Base-by-base conservation (phyloP, 257 asterid genomes). In the Solanum bulbocastanum region DNA sequence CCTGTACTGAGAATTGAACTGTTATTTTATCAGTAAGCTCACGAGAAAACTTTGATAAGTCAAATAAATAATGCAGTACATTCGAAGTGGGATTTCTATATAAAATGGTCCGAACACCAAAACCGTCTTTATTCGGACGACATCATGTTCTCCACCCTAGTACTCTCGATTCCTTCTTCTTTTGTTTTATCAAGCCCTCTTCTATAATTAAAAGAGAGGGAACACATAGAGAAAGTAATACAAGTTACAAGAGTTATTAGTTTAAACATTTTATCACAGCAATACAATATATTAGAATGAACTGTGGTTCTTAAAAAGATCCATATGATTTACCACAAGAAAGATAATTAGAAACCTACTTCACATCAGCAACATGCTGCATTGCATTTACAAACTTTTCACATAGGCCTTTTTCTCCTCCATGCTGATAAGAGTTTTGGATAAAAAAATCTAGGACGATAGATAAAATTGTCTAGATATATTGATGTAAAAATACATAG, bases 371-470 rank as follows among this genome's bases (percentile, higher is more conserved):
- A 90, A 95, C 60, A 87, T 90, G 89, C 91, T 95, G 93, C 96
- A 97, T 93, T 83, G 96, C 92, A 46, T 87, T 87, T 72, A 92
- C 94, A 89, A 91, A 95, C 88, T 90, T 92, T 87, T 94, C 97
- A 87, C 94, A 84, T 46, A 96, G 88, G 60, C 89, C 92, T 60
- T 97, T 98, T 95, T 95, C 98, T 46, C 95, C 98, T 90, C 98
- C 98, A 49, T 92, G 92, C 98, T 96, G 93, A 87, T 81, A 85
- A 60, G n/a, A 76, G 60, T 76, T 40, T 40, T 78, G 62, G 83
- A 78, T 32, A 44, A 78, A 78, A 46, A 78, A 25, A 40, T 25
- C 8, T 14, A 78, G 37, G n/a, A 44, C 37, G 0, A n/a, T 25
- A n/a, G 23, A 40, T 78, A 42, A 42, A 78, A 78, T 25, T 78